Evolutionary conservation across 768 basidiomycete species (phyloP).

Genomic region (Boletus fagicola): DNA sequence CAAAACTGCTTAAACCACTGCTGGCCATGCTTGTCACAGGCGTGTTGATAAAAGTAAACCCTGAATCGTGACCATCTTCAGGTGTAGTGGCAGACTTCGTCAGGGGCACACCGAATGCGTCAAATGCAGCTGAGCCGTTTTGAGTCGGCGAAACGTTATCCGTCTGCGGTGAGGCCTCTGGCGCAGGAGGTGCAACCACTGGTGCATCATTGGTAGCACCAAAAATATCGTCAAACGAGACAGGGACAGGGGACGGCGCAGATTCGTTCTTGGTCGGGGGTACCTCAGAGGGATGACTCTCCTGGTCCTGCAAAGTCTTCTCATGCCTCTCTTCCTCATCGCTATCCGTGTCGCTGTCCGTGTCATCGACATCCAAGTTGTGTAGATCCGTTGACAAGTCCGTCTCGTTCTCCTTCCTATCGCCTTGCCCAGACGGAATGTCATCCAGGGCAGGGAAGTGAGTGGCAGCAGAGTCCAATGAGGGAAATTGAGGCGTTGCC

Average conservation of each 20-base stretch:
- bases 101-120: slow-evolving; percentile 41
- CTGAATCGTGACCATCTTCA: slow-evolving; percentile 21
- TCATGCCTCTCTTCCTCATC: slow-evolving; percentile 40
- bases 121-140: slow-evolving; percentile 27
- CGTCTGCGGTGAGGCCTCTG: slow-evolving; percentile 15
- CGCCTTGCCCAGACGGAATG: slow-evolving; percentile 20
- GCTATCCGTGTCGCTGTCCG: slow-evolving; percentile 55
- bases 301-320: slow-evolving; percentile 17
- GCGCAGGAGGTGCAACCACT: slow-evolving; percentile 18
- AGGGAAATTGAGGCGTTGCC: slow-evolving; percentile 15
- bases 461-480: slow-evolving; percentile 27
- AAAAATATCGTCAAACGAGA: slow-evolving; percentile 60
- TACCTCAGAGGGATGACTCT: slow-evolving; percentile 19
- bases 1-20: slow-evolving; percentile 57
- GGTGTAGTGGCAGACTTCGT: slow-evolving; percentile 16
- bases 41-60: slow-evolving; percentile 20
- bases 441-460: slow-evolving; percentile 42
- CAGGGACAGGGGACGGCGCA: slow-evolving; percentile 5
- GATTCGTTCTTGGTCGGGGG: slow-evolving; percentile 14
- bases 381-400: slow-evolving; percentile 53
- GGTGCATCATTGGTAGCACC: slow-evolving; percentile 32
- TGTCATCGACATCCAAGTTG: slow-evolving; percentile 57
- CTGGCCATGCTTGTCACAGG: slow-evolving; percentile 14
- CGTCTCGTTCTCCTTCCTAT: slow-evolving; percentile 42
- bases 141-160: slow-evolving; percentile 16